A percentile compares a stretch with the other conserved stretches of the same genome.
These are phyloP conservation scores for Aspergillus nidulans DNA, from an alignment of 495 filamentous ascomycete species.

Conservation along the genomic window DNA sequence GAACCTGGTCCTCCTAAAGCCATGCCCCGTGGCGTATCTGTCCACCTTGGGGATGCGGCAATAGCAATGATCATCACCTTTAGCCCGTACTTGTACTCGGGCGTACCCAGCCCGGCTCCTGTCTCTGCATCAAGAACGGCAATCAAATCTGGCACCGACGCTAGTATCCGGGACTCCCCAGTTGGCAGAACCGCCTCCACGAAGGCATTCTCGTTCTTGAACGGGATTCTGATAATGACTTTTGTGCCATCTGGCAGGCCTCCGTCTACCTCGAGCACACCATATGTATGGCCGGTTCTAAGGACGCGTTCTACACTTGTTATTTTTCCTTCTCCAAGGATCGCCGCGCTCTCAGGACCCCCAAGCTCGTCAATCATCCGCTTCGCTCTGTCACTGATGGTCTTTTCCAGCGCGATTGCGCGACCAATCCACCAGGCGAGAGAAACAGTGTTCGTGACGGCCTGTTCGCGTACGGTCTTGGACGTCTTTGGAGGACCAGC, in stretches of 20 bases:
- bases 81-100: conserved; percentile 58
- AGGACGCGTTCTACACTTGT: conserved; percentile 50
- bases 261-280: conserved; percentile 35
- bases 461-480: conserved; percentile 24
- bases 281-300: conserved; percentile 31
- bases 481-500: conserved; percentile 28
- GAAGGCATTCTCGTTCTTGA: conserved; percentile 63
- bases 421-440: conserved; percentile 45
- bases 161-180: conserved; percentile 43
- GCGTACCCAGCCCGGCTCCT: conserved; percentile 55
- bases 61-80: conserved; percentile 55
- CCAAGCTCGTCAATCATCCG: conserved; percentile 55
- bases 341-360: conserved; percentile 44
- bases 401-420: conserved; percentile 46
- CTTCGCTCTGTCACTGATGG: conserved; percentile 44
- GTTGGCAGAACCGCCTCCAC: conserved; percentile 33
- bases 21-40: conserved; percentile 31
- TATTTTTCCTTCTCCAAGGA: conserved; percentile 60
- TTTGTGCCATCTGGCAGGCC: conserved; percentile 46
- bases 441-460: conserved; percentile 36
- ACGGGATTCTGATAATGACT: conserved; percentile 37
- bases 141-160: conserved; percentile 59
- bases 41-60: conserved; percentile 54
- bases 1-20: conserved; percentile 29
- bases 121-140: conserved; percentile 56